A percentile compares a stretch with the other conserved stretches of the same genome.
These are phyloP conservation scores for Serendipita sp. DNA, from an alignment of 768 basidiomycete species.

Conservation along the genomic window DNA sequence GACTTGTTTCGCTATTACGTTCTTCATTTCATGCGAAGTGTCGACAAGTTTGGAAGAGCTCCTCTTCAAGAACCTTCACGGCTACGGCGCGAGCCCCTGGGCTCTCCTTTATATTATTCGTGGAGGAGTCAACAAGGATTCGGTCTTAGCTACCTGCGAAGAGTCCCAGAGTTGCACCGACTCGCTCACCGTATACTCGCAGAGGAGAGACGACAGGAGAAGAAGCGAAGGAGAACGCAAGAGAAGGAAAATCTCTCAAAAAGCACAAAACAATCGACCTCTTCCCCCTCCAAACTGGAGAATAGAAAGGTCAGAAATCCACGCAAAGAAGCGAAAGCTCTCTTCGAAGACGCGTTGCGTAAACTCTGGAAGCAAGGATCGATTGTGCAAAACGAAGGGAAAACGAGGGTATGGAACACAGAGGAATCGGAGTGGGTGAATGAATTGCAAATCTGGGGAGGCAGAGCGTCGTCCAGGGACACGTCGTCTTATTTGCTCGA, in stretches of 20 bases:
- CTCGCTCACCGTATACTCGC: not conserved
- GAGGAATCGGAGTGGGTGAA: not conserved
- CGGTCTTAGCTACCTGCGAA: not conserved
- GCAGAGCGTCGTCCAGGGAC: not conserved
- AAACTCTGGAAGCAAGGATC: not conserved
- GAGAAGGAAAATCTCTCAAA: slow-evolving; percentile 1
- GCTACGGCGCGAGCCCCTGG: too few relatives aligned
- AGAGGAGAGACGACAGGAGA: not conserved
- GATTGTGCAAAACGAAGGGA: not conserved
- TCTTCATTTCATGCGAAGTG: too few relatives aligned
- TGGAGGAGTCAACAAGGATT: not conserved
- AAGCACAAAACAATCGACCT: not conserved
- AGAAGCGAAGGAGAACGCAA: not conserved
- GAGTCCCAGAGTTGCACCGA: not conserved
- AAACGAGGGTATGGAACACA: not conserved
- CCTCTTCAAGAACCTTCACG: too few relatives aligned
- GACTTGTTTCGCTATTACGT: too few relatives aligned
- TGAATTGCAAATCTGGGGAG: not conserved
- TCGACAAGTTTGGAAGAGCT: too few relatives aligned
- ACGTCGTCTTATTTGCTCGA: too few relatives aligned
- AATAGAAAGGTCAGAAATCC: not conserved
- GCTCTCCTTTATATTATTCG: too few relatives aligned
- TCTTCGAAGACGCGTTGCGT: not conserved
- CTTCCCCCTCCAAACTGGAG: not conserved
- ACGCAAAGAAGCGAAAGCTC: not conserved